Base-by-base conservation (phyloP, 306 rosid genomes). In the Vigna unguiculata region DNA sequence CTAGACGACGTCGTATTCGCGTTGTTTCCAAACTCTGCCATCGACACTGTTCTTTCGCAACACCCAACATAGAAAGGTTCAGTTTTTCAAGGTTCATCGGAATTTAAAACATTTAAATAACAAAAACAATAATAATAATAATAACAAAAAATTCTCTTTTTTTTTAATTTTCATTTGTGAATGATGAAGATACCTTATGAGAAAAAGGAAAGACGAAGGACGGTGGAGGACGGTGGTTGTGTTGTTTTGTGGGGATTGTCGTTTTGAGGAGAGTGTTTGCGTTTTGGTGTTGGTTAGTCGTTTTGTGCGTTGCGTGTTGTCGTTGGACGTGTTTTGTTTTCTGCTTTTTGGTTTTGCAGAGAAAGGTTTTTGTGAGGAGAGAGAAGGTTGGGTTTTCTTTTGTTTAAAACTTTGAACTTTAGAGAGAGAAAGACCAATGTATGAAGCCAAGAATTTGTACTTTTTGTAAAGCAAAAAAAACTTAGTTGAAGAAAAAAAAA, bases 21-120 rank as follows among this genome's bases (percentile, higher is more conserved):
- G 62, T 2, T 53, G 41, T 72, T 73, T 16, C 71, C 57, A 5
- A 32, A 48, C 68, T 92, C 91, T 13, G 88, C 82, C 82, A 79
- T 79, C 72, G 64, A 69, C 82, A 69, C 80, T 82, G 72, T 66
- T 19, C 45, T 38, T 58, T 25, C 2, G 5, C 25, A 47, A 41
- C 69, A 51, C 24, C 8, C 19, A 47, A 64, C 17, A 9, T 10
- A 6, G 21, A 24, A 14, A 25, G 14, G 4, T 77, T 65, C 70
- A 63, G 28, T 22, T 64, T 28, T 25, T 43, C 4, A 9, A 62
- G 49, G 9, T 30, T 32, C 14, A 9, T 60, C 21, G 13, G 9
- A 61, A 61, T 61, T 15, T 8, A 15, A 61, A 61, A 61, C 13
- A 28, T 43, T 21, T 30, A 61, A 8, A 8, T 7, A 15, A 61